Base-by-base conservation (phyloP, 2,329 filamentous ascomycete genomes). In the Microdochium nivale region DNA sequence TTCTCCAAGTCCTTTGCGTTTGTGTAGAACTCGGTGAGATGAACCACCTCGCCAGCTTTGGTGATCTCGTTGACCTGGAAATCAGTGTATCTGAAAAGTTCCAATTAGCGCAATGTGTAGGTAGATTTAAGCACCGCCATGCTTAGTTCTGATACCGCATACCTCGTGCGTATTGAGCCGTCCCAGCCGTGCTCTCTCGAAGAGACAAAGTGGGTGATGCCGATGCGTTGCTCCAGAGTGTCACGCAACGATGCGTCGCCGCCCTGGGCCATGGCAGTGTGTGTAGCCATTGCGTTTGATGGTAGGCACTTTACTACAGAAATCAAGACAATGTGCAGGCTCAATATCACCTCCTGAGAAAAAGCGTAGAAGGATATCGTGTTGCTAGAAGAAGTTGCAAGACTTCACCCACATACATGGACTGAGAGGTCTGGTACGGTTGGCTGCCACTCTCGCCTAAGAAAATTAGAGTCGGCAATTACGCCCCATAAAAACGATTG, bases 21-120 rank as follows among this genome's bases (percentile, higher is more conserved):
- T 8, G 62, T 61, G 51, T 66, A 67, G 19, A 78, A 67, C 50
- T 74, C 78, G 52, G 68, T 75, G 48, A 96, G 73, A 66, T 92
- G 89, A 50, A 94, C 67, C 14, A 95, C 88, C 51, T 83, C 70
- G 16, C 90, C 90, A 62, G 86, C 80, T 27, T 84, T 83, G 21
- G 80, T 73, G 55, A 96, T 92, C 68, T 96, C 91, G 63, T 95
- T 91, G 60, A 96, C 91, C 59, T 94, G 75, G 61, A 96, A 96
- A 66, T 96, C 91, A 3, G 90, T 92, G 67, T 91, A 96, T 58
- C 89, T 82, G 48, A 43, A 24, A 21, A 8, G 48, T 23, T 11
- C 40, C 21, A 27, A 25, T 8, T 35, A 49, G 27, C 16, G 13
- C 10, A 48, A n/a, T 23, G 23, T 51, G 32, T 19, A 47, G 19